Percentiles rank a stretch among this genome's conserved stretches.
phyloP scores from a whole-genome alignment of 768 basidiomycete species.

The Mycena venus region DNA sequence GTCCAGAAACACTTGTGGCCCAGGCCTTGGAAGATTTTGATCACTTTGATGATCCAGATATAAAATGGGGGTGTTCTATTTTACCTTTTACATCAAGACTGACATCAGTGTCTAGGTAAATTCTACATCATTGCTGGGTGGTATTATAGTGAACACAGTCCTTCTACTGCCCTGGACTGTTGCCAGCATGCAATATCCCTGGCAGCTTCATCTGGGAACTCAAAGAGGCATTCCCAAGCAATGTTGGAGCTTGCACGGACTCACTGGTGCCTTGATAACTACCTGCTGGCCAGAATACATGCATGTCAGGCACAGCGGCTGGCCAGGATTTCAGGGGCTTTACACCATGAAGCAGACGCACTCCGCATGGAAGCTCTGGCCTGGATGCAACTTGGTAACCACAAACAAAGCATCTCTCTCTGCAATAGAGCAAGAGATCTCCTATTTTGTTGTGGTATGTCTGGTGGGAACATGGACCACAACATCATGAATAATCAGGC shows the following conservation, averaged over 20 bases:
- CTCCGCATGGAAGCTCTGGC: neutral
- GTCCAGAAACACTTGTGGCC: neutral
- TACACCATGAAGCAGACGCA: neutral
- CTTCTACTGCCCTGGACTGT: neutral
- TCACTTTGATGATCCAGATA: neutral
- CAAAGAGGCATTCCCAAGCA: neutral
- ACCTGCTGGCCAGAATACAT: neutral
- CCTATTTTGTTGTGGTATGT: neutral
- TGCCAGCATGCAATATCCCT: neutral
- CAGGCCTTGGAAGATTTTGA: neutral
- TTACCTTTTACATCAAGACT: neutral
- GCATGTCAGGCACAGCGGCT: neutral
- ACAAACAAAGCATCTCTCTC: neutral
- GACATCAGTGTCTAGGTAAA: no score
- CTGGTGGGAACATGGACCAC: neutral
- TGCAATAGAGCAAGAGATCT: neutral
- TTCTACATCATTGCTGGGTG: neutral
- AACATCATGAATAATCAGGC: neutral
- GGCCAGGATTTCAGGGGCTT: neutral
- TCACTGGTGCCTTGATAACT: neutral
- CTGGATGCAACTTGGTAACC: neutral
- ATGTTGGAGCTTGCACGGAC: neutral
- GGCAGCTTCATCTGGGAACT: neutral
- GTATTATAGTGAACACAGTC: neutral
- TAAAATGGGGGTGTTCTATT: neutral